Evolutionary conservation across 345 rosid genomes (phyloP).

Genomic region (Jatropha curcas): DNA sequence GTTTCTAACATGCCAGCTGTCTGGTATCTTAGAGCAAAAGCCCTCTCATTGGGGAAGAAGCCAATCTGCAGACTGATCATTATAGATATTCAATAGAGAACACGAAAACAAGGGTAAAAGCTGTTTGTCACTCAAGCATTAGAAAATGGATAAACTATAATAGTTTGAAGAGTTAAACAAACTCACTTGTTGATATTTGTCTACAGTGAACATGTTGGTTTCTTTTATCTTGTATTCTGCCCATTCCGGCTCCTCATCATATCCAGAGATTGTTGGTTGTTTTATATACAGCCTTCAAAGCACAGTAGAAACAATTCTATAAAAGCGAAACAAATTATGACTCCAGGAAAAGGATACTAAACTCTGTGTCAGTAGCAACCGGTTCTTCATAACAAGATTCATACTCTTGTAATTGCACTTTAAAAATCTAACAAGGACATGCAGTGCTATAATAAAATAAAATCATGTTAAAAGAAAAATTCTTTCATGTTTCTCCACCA

Average conservation of each 20-base stretch:
- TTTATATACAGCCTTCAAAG: constrained; percentile 71
- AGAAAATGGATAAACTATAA: constrained; percentile 1
- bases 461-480: background rate
- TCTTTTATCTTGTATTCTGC: constrained; percentile 92
- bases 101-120: constrained; percentile 8
- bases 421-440: background rate
- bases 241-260: constrained; percentile 73
- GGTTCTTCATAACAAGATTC: background rate
- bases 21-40: constrained; percentile 80
- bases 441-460: background rate
- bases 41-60: constrained; percentile 74
- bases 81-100: constrained; percentile 46
- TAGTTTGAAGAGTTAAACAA: constrained; percentile 20
- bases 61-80: constrained; percentile 89
- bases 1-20: constrained; percentile 91
- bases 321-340: background rate
- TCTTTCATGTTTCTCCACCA: no score
- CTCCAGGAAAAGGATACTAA: background rate
- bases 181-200: constrained; percentile 88
- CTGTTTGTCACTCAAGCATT: background rate
- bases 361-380: background rate
- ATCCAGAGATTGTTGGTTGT: constrained; percentile 59
- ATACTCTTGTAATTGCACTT: background rate
- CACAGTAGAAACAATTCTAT: constrained; percentile 3
- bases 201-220: constrained; percentile 87